Base-by-base conservation (phyloP, 192 early-diverging fungal species). In the Linnemannia elongata region DNA sequence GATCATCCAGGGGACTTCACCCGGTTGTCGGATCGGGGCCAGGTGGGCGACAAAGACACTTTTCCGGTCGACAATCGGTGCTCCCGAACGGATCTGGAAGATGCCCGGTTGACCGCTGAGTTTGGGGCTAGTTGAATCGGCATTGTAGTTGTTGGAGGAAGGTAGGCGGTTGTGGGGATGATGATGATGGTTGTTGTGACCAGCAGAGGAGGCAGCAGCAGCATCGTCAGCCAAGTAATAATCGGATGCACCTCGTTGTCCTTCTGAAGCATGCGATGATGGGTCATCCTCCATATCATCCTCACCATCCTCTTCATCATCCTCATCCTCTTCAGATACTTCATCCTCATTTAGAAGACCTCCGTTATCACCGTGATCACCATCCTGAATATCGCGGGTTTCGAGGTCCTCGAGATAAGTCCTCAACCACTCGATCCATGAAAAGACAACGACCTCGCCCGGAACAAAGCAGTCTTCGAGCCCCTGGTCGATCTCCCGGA, bases 41-140 rank as follows among this genome's bases (percentile, higher is more conserved):
- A 94, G 89, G 80, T 97, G 97, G 7, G 95, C 96, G 4, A 98
- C 90, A 93, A 98, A 98, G 1, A 95, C 89, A 30, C 94, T 95
- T 88, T 97, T 97, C 36, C 96, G 94, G 83, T 97, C 95, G 17
- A 95, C 90, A 10, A 96, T 81, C 9, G 94, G 91, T 13, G 83
- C 83, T 4, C 93, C 90, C 0, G 93, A 89, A 47, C 85, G 88
- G n/a, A 94, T 93, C 2, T 88, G 74, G 10, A 94, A 89, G 8
- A 81, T 52, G 4, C 52, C 49, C 15, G 80, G 83, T 38, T 9
- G 47, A 18, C 60, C 79, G 39, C 55, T 54, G 13, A 68, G 44
- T 36, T 47, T 80, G 68, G 83, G 83, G 18, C 83, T 86, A 69
- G 72, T 68, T 20, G 41, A 49, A 12, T 66, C 42, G 71, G 60